Percentiles rank a stretch among this genome's conserved stretches.
phyloP scores from a whole-genome alignment of 2,329 filamentous ascomycete species.

The Tolypocladium amazonense region DNA sequence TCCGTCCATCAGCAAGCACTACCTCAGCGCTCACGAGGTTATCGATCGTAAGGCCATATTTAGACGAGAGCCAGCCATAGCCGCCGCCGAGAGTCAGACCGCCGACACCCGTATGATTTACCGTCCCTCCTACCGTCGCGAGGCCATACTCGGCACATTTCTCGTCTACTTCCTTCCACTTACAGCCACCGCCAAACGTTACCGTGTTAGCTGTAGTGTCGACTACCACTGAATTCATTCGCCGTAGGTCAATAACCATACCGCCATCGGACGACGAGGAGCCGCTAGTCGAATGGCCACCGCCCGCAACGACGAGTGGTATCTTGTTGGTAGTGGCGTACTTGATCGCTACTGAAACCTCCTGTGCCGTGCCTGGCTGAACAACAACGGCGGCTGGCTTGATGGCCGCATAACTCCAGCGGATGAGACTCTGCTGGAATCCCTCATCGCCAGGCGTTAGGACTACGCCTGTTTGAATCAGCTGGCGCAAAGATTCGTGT shows the following conservation, averaged over 20 bases:
- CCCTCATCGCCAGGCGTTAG: constrained; percentile 20
- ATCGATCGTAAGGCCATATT: constrained; percentile 39
- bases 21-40: constrained; percentile 26
- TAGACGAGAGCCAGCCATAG: constrained; percentile 44
- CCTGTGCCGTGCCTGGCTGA: constrained; percentile 25
- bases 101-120: constrained; percentile 52
- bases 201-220: constrained; percentile 33
- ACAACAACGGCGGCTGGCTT: constrained; percentile 32
- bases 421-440: constrained; percentile 21
- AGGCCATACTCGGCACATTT: constrained; percentile 38
- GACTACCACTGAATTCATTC: constrained; percentile 38
- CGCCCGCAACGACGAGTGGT: constrained; percentile 41
- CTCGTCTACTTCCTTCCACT: constrained; percentile 44
- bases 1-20: constrained; percentile 25
- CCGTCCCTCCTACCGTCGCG: constrained; percentile 50
- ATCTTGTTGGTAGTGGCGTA: constrained; percentile 32
- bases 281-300: constrained; percentile 46
- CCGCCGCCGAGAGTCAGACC: constrained; percentile 48
- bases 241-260: constrained; percentile 42
- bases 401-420: constrained; percentile 26
- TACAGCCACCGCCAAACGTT: constrained; percentile 37
- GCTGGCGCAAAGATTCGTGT: constrained; percentile 7
- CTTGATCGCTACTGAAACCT: constrained; percentile 29
- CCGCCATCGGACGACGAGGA: constrained; percentile 37
- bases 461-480: constrained; percentile 14